Evolutionary conservation across 345 rosid genomes (phyloP), one percentile per base, ranked within the genome.

Genomic region (Citrus sp.): DNA sequence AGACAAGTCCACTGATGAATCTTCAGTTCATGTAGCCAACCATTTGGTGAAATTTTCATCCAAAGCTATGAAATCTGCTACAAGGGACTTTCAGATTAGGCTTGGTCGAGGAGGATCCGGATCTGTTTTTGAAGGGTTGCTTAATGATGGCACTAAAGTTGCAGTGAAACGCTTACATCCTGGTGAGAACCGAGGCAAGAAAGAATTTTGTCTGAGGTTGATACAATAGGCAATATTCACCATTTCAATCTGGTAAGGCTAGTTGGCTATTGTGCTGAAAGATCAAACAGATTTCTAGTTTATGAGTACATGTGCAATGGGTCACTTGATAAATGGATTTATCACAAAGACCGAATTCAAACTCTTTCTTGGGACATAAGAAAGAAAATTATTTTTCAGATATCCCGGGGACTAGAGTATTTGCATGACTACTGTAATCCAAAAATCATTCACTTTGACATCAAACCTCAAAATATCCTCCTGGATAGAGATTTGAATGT

Each of bases 61-160:
- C 28, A 40, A 77, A 46, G 78, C 21, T 22, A 25, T 80, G 54
- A 67, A 14, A 32, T 19, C 61, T n/a, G 63, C 72, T 1, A 72
- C 80, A 4, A 13, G 74, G 38, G 18, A 77, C 28, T 80, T 83
- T 59, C 16, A 46, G 9, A 3, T 28, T 4, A 73, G n/a, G 42
- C 80, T 79, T 67, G 80, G 83, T 13, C 59, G 40, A 30, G 83
- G 82, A 49, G 83, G 80, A 42, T 83, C 80, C 7, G 83, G 85
- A 3, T 58, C 51, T 6, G 80, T 79, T 4, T 73, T 59, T 37
- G n/a, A 67, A 67, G 83, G 85, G 7, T 77, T 21, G 51, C 27
- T 83, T 46, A 18, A 16, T 6, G 40, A 77, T 68, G 72, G 85
- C 18, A 51, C 55, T 2, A 63, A 25, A 72, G 34, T 83, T 55